Evolutionary conservation across 495 filamentous ascomycete species (phyloP).

Genomic region (Penicillium longicatenatum): DNA sequence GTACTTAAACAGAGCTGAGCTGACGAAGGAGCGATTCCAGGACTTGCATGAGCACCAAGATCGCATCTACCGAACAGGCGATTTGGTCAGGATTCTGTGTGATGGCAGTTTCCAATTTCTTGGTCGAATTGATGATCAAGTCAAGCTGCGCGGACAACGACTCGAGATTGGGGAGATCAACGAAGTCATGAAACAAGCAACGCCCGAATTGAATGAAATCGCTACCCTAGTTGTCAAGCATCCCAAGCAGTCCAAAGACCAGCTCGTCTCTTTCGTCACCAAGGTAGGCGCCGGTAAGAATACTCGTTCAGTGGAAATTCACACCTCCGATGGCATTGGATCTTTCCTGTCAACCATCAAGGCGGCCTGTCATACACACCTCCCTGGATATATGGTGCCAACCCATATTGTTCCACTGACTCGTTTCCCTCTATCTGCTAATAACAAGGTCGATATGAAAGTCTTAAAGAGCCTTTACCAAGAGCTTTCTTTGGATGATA

Average conservation of each 20-base stretch:
- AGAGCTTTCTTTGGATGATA: conserved; percentile 50
- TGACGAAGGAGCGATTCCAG: conserved; percentile 42
- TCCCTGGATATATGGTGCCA: conserved; percentile 59
- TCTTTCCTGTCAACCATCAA: conserved; percentile 30
- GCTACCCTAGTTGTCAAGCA: conserved; percentile 47
- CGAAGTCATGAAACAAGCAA: conserved; percentile 47
- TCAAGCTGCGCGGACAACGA: conserved; percentile 77
- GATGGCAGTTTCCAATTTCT: conserved; percentile 61
- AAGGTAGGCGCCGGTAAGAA: conserved; percentile 16
- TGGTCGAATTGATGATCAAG: conserved; percentile 76
- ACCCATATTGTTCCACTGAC: conserved; percentile 50
- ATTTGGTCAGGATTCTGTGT: conserved; percentile 47
- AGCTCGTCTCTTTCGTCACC: conserved; percentile 45
- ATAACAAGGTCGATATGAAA: conserved; percentile 55
- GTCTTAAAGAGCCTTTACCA: conserved; percentile 55
- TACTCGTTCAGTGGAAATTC: conserved; percentile 16
- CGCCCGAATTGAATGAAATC: conserved; percentile 34
- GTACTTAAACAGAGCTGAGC: conserved; percentile 75
- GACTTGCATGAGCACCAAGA: conserved; percentile 34
- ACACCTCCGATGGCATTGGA: conserved; percentile 14
- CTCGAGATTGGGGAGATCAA: conserved; percentile 78
- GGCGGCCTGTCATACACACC: conserved; percentile 37
- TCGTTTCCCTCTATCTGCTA: conserved; percentile 39
- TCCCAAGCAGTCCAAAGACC: conserved; percentile 41
- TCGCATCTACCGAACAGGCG: conserved; percentile 53